Conservation (phyloP, 106 monocot species). For the Hemerocallis citrina region DNA sequence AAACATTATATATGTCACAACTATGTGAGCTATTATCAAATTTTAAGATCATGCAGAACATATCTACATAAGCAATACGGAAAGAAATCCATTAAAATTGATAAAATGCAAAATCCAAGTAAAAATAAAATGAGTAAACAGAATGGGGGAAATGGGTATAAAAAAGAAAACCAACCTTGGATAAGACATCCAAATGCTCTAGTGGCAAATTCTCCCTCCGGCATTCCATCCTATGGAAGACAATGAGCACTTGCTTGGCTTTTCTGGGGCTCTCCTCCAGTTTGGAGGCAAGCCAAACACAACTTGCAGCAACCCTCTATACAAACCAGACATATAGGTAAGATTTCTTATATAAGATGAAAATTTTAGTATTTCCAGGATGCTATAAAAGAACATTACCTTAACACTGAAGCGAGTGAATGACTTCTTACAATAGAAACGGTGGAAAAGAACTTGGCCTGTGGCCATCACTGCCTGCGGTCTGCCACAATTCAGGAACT, state of each 20-base stretch:
- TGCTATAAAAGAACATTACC: constrained; percentile 22
- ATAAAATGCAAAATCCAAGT: neutral
- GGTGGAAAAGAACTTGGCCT: constrained; percentile 85
- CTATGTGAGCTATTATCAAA: neutral
- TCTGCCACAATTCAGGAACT: constrained; percentile 44
- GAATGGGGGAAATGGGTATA: neutral
- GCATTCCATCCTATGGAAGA: constrained; percentile 90
- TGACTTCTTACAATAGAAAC: constrained; percentile 96
- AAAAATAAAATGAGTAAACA: neutral
- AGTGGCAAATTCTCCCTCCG: constrained; percentile 70
- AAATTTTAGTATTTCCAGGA: too few species aligned
- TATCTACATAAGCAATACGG: neutral
- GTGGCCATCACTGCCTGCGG: constrained; percentile 96
- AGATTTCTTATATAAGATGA: too few species aligned
- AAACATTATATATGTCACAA: neutral
- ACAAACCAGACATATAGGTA: neutral
- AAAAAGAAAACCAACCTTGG: constrained; percentile 38
- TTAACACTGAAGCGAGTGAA: constrained; percentile 90
- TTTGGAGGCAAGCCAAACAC: constrained; percentile 93
- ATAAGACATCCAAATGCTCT: constrained; percentile 53
- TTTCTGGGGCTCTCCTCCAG: constrained; percentile 83
- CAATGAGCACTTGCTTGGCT: constrained; percentile 62
- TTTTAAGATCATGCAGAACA: too few species aligned
- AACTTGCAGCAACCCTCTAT: constrained; percentile 87
- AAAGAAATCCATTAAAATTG: constrained; percentile 2